These are phyloP conservation scores for Ceratocystis variospora DNA, from an alignment of 2,329 filamentous ascomycete genomes.

Conservation along the genomic window DNA sequence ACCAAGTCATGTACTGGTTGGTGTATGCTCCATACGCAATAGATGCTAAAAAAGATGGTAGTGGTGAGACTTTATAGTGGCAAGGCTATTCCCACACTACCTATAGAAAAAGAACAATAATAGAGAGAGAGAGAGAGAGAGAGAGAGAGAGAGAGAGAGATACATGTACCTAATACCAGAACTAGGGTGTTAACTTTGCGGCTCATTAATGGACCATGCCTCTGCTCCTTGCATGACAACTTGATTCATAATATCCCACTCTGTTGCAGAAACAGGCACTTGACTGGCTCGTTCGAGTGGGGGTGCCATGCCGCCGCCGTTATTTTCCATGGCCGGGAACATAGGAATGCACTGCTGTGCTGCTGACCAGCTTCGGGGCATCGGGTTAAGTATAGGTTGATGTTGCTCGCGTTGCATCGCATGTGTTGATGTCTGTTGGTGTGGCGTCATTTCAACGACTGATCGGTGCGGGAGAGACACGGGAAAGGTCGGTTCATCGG, in stretches of 20 bases:
- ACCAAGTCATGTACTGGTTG: too few species aligned
- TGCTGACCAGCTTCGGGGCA: slow-evolving; percentile 1
- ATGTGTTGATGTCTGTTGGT: not conserved
- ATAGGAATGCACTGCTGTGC: slow-evolving; percentile 1
- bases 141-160: not conserved
- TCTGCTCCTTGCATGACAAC: not conserved
- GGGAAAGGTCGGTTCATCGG: slow-evolving; percentile 2
- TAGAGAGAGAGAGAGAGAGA: not conserved
- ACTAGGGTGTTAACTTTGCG: not conserved
- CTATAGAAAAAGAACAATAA: not conserved
- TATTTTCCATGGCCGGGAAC: slow-evolving; percentile 3
- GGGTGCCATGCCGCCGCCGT: not conserved
- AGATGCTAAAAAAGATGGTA: too few species aligned
- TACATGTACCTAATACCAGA: not conserved
- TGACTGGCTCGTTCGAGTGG: not conserved
- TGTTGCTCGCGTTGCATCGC: not conserved
- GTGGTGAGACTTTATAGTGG: too few species aligned
- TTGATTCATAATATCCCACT: slow-evolving; percentile 3
- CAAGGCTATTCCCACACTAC: too few species aligned
- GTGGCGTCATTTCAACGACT: slow-evolving; percentile 2
- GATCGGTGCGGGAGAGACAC: slow-evolving; percentile 13
- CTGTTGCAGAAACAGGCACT: not conserved
- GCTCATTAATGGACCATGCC: not conserved
- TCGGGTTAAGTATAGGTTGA: not conserved
- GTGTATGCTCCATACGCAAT: too few species aligned